phyloP scores from a whole-genome alignment of 352 stramenopile species.

The Globisporangium irregulare region DNA sequence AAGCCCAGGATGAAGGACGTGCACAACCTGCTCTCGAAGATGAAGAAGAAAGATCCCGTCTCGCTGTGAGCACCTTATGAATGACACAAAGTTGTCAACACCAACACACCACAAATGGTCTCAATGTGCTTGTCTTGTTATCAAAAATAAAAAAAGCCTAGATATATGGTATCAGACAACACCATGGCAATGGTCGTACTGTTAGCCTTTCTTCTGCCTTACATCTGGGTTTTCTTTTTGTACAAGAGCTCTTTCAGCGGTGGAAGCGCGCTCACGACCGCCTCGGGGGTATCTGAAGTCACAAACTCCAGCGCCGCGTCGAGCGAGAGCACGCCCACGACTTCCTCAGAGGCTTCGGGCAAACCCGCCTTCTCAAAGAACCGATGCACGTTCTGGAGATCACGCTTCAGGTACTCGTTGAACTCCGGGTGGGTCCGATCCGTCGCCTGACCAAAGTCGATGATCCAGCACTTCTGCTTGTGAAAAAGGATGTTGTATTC shows the following conservation, averaged over 20 bases:
- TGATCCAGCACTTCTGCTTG: conserved; percentile 77
- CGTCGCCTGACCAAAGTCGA: conserved; percentile 91
- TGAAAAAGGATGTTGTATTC: conserved; percentile 90
- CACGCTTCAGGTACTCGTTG: conserved; percentile 58
- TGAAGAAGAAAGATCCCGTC: conserved; percentile 11
- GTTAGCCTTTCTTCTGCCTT: background rate
- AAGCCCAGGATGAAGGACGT: conserved; percentile 36
- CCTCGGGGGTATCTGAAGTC: conserved; percentile 25
- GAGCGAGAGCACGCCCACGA: conserved; percentile 39
- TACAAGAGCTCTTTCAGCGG: conserved; percentile 28
- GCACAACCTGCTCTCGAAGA: conserved; percentile 33
- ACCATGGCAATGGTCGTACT: background rate
- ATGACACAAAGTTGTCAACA: no score
- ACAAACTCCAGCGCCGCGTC: conserved; percentile 46
- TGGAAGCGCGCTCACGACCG: conserved; percentile 28
- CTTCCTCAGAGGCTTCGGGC: conserved; percentile 28
- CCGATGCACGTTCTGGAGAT: conserved; percentile 67
- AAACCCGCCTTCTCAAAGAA: conserved; percentile 74
- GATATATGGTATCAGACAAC: background rate
- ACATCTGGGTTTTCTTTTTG: conserved; percentile 21
- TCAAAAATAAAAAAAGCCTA: background rate
- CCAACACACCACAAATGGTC: background rate
- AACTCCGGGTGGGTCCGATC: conserved; percentile 76
- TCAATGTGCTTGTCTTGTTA: background rate
- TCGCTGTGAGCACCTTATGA: background rate